A percentile compares a stretch with the other conserved stretches of the same genome.
Evolutionary conservation across 2,329 filamentous ascomycete species (phyloP).

Genomic region (Colletotrichum musicola): DNA sequence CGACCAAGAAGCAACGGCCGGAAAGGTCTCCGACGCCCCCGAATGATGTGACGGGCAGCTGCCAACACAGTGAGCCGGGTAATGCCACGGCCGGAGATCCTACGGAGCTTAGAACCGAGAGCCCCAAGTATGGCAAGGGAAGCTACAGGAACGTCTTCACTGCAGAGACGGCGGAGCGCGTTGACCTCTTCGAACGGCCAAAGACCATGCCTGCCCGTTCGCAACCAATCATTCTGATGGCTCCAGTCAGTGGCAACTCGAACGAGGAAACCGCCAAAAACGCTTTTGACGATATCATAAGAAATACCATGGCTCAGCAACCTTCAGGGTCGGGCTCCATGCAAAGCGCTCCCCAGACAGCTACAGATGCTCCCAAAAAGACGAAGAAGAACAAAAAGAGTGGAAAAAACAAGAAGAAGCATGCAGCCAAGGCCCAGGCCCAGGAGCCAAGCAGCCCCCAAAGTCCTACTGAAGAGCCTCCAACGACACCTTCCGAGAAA

Average conservation of each 20-base stretch:
- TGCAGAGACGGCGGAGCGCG: not conserved
- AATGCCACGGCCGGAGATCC: not conserved
- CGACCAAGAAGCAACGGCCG: conserved; percentile 2
- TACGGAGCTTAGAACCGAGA: not conserved
- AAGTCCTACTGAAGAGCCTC: not conserved
- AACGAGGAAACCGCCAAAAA: no score
- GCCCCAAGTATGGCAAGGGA: not conserved
- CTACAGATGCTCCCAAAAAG: not conserved
- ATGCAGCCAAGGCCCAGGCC: not conserved
- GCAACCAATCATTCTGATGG: no score
- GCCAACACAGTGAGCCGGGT: not conserved
- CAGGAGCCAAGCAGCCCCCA: not conserved
- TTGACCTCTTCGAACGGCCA: not conserved
- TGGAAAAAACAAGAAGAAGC: conserved; percentile 44
- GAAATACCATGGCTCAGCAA: not conserved
- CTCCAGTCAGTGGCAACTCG: no score
- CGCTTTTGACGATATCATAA: not conserved
- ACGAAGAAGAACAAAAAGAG: conserved; percentile 40
- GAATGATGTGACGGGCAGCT: not conserved
- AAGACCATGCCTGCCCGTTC: not conserved
- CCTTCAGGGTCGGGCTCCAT: not conserved
- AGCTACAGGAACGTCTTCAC: conserved; percentile 19
- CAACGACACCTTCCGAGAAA: not conserved
- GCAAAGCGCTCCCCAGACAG: not conserved
- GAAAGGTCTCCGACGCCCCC: not conserved